Evolutionary conservation across 768 basidiomycete species (phyloP).

Genomic region (Amylocystis lapponica): DNA sequence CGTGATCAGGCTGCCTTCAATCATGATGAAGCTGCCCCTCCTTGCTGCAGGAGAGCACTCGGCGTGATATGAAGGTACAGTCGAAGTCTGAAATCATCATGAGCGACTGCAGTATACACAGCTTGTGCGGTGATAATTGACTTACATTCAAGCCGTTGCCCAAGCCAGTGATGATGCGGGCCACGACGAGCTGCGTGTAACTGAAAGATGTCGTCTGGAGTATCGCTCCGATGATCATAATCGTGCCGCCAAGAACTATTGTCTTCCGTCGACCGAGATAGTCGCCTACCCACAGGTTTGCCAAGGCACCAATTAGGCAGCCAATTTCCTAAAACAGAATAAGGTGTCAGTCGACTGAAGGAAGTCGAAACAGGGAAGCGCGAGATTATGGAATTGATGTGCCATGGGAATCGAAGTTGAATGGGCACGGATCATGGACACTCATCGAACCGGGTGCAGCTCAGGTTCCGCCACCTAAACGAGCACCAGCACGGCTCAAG

Average conservation of each 20-base stretch:
- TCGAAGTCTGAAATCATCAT: constrained; percentile 42
- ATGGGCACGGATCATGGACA: too few relatives aligned
- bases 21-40: constrained; percentile 58
- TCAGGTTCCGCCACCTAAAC: too few relatives aligned
- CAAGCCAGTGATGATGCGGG: constrained; percentile 54
- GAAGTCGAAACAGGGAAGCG: background rate
- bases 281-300: constrained; percentile 58
- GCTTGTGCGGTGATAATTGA: constrained; percentile 1
- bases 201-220: constrained; percentile 51
- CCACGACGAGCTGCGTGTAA: constrained; percentile 58
- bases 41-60: constrained; percentile 58
- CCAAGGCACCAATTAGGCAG: constrained; percentile 57
- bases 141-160: constrained; percentile 59
- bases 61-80: constrained; percentile 58
- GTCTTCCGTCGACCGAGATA: constrained; percentile 51
- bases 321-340: constrained; percentile 58
- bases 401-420: too few relatives aligned
- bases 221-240: constrained; percentile 61
- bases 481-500: background rate
- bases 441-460: too few relatives aligned
- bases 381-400: too few relatives aligned
- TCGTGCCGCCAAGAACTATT: constrained; percentile 49
- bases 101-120: background rate
- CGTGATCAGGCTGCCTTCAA: constrained; percentile 59
- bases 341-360: background rate